Percentiles rank a stretch among this genome's conserved stretches.
Evolutionary conservation across 345 rosid genomes (phyloP).

Genomic region (Brassica cretica): DNA sequence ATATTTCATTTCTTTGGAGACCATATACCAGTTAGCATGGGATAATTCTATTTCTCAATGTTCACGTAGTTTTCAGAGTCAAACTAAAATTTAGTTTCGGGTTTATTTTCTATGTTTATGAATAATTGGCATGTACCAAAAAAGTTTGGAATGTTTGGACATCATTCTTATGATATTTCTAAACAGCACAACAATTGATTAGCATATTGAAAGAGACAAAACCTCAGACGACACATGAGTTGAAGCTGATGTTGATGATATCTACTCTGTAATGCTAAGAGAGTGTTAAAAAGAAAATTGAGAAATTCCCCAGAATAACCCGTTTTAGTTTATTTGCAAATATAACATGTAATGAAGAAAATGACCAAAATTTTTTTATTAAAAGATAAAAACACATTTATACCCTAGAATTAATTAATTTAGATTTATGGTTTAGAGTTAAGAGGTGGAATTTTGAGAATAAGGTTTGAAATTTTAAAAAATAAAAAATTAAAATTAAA

Average conservation of each 20-base stretch:
- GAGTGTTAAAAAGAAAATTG: neutral
- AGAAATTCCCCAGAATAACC: too few species aligned
- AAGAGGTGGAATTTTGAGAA: too few species aligned
- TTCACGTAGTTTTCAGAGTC: neutral
- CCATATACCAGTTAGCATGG: neutral
- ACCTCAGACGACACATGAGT: slow-evolving; percentile 19
- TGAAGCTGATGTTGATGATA: slow-evolving; percentile 11
- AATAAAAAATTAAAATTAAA: too few species aligned
- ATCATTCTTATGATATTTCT: slow-evolving; percentile 10
- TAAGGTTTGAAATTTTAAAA: too few species aligned
- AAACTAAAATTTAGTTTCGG: neutral
- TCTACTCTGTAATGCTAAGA: neutral
- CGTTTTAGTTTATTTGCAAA: too few species aligned
- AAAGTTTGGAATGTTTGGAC: slow-evolving; percentile 9
- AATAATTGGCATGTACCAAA: slow-evolving; percentile 12
- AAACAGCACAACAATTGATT: neutral
- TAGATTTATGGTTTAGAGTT: too few species aligned
- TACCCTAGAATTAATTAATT: too few species aligned
- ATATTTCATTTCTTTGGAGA: neutral
- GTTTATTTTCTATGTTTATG: slow-evolving; percentile 6
- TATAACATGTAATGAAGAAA: too few species aligned
- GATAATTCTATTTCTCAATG: neutral
- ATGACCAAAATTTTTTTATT: too few species aligned
- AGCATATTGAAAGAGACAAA: slow-evolving; percentile 28
- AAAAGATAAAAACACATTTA: too few species aligned